phyloP scores from a whole-genome alignment of 768 basidiomycete genomes.

The Mycena floridula region DNA sequence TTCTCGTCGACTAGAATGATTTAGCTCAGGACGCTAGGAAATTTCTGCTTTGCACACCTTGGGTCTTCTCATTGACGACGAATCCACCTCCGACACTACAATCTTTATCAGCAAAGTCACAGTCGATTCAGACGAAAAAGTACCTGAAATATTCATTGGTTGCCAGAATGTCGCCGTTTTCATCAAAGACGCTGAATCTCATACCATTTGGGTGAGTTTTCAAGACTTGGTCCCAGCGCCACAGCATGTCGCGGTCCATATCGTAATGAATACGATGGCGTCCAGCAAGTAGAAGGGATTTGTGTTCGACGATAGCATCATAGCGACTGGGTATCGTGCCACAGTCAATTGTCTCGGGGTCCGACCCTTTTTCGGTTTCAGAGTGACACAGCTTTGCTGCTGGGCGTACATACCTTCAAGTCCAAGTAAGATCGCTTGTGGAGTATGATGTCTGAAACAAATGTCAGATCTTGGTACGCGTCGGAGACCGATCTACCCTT shows the following conservation, averaged over 20 bases:
- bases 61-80: slow-evolving; percentile 92
- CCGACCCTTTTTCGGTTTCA: slow-evolving; percentile 44
- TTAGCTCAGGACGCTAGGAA: slow-evolving; percentile 1
- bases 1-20: slow-evolving; percentile 74
- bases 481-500: slow-evolving; percentile 48
- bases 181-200: slow-evolving; percentile 80
- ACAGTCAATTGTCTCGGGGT: slow-evolving; percentile 91
- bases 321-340: slow-evolving; percentile 79
- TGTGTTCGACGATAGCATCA: slow-evolving; percentile 56
- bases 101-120: background rate
- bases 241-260: slow-evolving; percentile 88
- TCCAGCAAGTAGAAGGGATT: slow-evolving; percentile 66
- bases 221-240: slow-evolving; percentile 86
- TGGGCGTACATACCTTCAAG: slow-evolving; percentile 60
- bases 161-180: slow-evolving; percentile 80
- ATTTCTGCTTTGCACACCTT: slow-evolving; percentile 38
- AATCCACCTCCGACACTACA: slow-evolving; percentile 85
- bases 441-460: slow-evolving; percentile 69
- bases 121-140: background rate
- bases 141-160: slow-evolving; percentile 91
- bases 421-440: slow-evolving; percentile 80
- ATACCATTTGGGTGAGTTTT: slow-evolving; percentile 92
- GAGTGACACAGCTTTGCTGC: background rate
- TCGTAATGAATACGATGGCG: slow-evolving; percentile 76
- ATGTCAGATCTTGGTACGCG: slow-evolving; percentile 2